These are phyloP conservation scores for Amphichorda felina DNA, from an alignment of 2,329 filamentous ascomycete genomes.

Conservation along the genomic window DNA sequence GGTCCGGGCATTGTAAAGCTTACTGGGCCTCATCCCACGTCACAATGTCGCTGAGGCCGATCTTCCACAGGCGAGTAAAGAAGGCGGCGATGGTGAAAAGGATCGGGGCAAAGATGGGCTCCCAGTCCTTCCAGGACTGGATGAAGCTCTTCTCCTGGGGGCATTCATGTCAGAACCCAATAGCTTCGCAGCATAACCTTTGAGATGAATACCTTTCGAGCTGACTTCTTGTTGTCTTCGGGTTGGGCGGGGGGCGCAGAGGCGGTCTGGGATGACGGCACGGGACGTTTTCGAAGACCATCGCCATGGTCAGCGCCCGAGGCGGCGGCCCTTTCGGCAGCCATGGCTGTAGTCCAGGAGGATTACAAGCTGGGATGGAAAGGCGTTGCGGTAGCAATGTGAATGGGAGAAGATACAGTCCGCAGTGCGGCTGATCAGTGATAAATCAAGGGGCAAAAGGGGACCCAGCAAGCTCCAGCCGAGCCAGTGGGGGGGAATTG, in stretches of 20 bases:
- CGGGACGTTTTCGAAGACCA: conserved; percentile 42
- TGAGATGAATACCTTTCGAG: conserved; percentile 34
- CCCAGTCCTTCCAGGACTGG: conserved; percentile 50
- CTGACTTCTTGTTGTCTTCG: conserved; percentile 48
- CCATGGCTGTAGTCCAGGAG: conserved; percentile 25
- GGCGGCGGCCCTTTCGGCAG: conserved; percentile 41
- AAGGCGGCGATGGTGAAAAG: conserved; percentile 50
- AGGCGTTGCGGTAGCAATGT: background rate
- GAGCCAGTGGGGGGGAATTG: background rate
- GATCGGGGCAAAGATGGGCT: conserved; percentile 48
- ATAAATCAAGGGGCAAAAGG: conserved; percentile 2
- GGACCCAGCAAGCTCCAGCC: background rate
- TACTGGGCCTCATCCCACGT: conserved; percentile 59
- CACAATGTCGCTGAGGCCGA: conserved; percentile 54
- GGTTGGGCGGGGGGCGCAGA: conserved; percentile 27
- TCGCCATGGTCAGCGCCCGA: conserved; percentile 49
- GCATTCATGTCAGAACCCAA: conserved; percentile 5
- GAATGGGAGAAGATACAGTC: background rate
- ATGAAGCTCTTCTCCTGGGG: conserved; percentile 44
- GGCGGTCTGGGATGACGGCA: conserved; percentile 22
- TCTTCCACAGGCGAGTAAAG: conserved; percentile 59
- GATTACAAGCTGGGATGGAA: background rate
- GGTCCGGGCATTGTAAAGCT: conserved; percentile 13
- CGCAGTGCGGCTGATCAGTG: conserved; percentile 3
- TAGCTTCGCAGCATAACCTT: background rate